Percentiles rank a stretch among this genome's conserved stretches.
These are phyloP conservation scores for Brachypodium distachyon DNA, from an alignment of 202 grass and related monocot genomes.

Conservation along the genomic window DNA sequence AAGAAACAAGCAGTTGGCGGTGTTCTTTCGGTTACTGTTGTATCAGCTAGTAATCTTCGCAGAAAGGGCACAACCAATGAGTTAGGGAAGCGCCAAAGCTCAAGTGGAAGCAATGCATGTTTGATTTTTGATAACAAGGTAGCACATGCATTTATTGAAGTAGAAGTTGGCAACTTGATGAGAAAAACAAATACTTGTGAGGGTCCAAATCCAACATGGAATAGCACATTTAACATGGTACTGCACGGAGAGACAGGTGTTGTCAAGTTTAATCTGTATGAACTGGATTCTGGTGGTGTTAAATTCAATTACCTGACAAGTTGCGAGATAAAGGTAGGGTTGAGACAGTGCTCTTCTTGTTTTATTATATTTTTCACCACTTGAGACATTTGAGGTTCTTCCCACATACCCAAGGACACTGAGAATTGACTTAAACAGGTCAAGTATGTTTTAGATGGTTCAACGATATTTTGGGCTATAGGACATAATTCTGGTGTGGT, in stretches of 20 bases:
- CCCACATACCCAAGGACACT: constrained; percentile 10
- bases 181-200: constrained; percentile 70
- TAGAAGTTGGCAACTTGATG: constrained; percentile 79
- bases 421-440: constrained; percentile 52
- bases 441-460: constrained; percentile 89
- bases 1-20: constrained; percentile 68
- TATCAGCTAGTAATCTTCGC: constrained; percentile 68
- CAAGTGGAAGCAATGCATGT: constrained; percentile 20
- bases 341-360: background rate
- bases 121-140: constrained; percentile 21
- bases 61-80: constrained; percentile 32
- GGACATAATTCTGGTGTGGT: constrained; percentile 68
- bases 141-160: constrained; percentile 65
- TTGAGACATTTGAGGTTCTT: constrained; percentile 17
- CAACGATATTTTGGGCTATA: constrained; percentile 92
- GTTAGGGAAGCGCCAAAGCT: constrained; percentile 37
- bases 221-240: constrained; percentile 81
- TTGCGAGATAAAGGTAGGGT: constrained; percentile 86
- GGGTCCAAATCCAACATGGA: constrained; percentile 67
- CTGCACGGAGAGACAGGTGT: constrained; percentile 80
- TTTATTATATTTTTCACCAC: background rate
- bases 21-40: constrained; percentile 76
- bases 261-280: constrained; percentile 88
- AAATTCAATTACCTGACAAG: constrained; percentile 78
- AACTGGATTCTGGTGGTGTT: constrained; percentile 69